Percentiles rank a stretch among this genome's conserved stretches.
These are phyloP conservation scores for Collybiopsis luxurians DNA, from an alignment of 768 basidiomycete genomes.

Conservation along the genomic window DNA sequence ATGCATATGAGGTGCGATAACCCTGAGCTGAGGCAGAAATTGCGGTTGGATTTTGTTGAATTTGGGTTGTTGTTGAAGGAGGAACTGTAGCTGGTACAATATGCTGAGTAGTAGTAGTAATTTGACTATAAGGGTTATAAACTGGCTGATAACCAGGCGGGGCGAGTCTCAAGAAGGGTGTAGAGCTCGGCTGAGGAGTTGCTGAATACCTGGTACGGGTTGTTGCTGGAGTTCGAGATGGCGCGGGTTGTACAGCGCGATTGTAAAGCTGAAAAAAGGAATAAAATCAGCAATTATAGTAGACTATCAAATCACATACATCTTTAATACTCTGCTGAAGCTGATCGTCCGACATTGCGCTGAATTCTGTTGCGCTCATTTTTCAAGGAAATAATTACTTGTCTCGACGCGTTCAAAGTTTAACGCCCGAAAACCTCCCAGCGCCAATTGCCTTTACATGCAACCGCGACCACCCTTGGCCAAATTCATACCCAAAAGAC, in stretches of 20 bases:
- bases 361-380: neutral
- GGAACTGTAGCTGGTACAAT: neutral
- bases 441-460: too few relatives aligned
- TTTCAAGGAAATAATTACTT: neutral
- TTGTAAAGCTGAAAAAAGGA: neutral
- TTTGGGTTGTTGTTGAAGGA: neutral
- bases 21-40: slow-evolving; percentile 70
- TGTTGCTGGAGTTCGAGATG: too few relatives aligned
- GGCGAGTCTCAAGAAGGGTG: too few relatives aligned
- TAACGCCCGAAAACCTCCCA: too few relatives aligned
- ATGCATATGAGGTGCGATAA: slow-evolving; percentile 77
- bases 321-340: neutral
- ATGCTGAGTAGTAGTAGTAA: neutral
- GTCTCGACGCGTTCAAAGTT: too few relatives aligned
- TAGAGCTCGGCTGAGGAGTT: too few relatives aligned
- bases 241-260: neutral
- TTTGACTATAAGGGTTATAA: neutral
- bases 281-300: neutral
- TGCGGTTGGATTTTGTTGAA: slow-evolving; percentile 10
- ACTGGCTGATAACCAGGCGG: too few relatives aligned
- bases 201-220: too few relatives aligned
- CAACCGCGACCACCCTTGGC: too few relatives aligned
- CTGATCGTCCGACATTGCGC: neutral
- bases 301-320: neutral
- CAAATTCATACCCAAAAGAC: too few relatives aligned